Base-by-base conservation (phyloP, 1,284 basidiomycete species). In the Malassezia psittaci region DNA sequence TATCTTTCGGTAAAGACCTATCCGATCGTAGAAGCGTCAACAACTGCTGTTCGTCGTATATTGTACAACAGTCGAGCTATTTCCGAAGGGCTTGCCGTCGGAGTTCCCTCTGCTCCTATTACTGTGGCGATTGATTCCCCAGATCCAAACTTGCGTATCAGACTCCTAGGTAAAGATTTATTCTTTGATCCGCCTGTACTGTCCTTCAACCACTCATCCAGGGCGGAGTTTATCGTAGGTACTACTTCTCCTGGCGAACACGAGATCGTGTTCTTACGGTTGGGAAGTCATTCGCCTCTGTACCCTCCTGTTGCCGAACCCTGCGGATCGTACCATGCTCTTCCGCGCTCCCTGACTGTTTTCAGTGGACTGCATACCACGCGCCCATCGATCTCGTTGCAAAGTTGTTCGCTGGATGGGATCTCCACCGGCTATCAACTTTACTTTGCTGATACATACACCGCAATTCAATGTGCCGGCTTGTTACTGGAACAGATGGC, bases 111-210 rank as follows among this genome's bases (percentile, higher is more conserved):
- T 1, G 63, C 64, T 44, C 64, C 67, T 7, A 54, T 74, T n/a
- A 61, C 60, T 16, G 55, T 74, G 1, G 51, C 60, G 12, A 64
- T 74, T 46, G 65, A 66, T 0, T 54, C 57, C 4, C 60, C 64
- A 0, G 72, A 74, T 44, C 59, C 68, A 2, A 67, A 69, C 45
- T 40, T 74, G 39, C 63, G 63, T 9, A 60, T 74, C 38, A 57
- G 65, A 0, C 55, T 74, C 1, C 64, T 69, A 32, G 72, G 68
- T 18, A 59, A 60, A 21, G 69, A 68, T 39, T 61, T 63, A 9
- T 57, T 51, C 19, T 68, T 69, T 44, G 66, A 71, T 19, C 72
- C 72, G 13, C 66, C 68, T 1, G 52, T 74, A 9, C 52, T 74
- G 19, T 62, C 66, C 0, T 74, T 74, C 45, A 46, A 54, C 7